Percentiles rank a stretch among this genome's conserved stretches.
phyloP scores from a whole-genome alignment of 352 stramenopile genomes.

The Thraustochytrium sp. region DNA sequence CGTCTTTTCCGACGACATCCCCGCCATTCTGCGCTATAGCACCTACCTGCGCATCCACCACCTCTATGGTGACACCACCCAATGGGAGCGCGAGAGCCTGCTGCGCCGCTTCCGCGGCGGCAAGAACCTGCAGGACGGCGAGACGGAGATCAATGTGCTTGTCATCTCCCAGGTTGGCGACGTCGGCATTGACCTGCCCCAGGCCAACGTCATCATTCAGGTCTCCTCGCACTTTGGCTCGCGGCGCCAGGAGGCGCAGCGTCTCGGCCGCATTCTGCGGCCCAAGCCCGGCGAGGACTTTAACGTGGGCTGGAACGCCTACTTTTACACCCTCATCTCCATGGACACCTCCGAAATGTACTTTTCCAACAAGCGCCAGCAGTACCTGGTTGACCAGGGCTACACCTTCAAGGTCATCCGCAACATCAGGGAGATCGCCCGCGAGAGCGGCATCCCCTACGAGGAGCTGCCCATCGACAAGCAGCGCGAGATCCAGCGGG shows the following conservation, averaged over 20 bases:
- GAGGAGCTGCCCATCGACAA: conserved; percentile 1
- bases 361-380: conserved; percentile 96
- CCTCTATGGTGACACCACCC: conserved; percentile 81
- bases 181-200: conserved; percentile 97
- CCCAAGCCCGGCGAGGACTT: conserved; percentile 80
- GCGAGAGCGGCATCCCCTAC: conserved; percentile 14
- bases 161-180: conserved; percentile 92
- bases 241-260: conserved; percentile 96
- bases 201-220: conserved; percentile 99
- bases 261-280: conserved; percentile 96
- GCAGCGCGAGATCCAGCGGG: background rate
- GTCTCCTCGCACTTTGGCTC: conserved; percentile 96
- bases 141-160: conserved; percentile 67
- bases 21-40: conserved; percentile 87
- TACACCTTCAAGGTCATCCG: conserved; percentile 99
- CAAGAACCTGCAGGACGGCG: conserved; percentile 50
- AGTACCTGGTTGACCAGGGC: conserved; percentile 99
- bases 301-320: conserved; percentile 96
- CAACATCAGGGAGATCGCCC: conserved; percentile 46
- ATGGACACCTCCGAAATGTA: conserved; percentile 99
- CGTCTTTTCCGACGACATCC: conserved; percentile 98
- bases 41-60: conserved; percentile 49
- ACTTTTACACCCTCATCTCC: conserved; percentile 99
- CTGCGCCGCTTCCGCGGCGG: conserved; percentile 64
- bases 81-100: conserved; percentile 69